Evolutionary conservation across 192 early-diverging fungal genomes (phyloP), one percentile per base, ranked within the genome.

Genomic region (Umbelopsis isabellina): DNA sequence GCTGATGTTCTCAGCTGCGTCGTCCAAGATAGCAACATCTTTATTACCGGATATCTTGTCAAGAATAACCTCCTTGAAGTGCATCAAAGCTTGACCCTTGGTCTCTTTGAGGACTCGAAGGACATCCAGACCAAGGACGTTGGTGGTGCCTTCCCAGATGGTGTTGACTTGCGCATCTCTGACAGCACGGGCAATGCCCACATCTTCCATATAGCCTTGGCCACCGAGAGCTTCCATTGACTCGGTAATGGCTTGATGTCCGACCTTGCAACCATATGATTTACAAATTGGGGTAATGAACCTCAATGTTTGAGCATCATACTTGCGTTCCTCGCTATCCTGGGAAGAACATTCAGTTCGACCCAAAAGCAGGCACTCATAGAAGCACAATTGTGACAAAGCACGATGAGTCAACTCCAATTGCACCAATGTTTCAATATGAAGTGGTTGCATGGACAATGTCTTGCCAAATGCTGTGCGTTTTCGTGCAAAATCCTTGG

Each of bases 141-240:
- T 91, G 0, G 90, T 85, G 0, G 91, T 91, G 7, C 91, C 91
- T 46, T 92, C 91, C 91, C 91, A 92, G 53, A 92, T 91, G 4
- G 82, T 76, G 69, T 88, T 87, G n/a, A 92, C 90, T 65, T 80
- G 71, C 0, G 87, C 77, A 68, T 92, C 88, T n/a, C 89, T 76
- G 64, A 90, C 71, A 0, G 78, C 71, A 11, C 82, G 74, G 3
- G 80, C 86, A 61, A 91, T 82, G 12, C 89, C 89, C 8, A 81
- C 81, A 48, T 91, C 89, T 71, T 92, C 91, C 81, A 92, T 91
- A 70, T 92, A 92, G 0, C 91, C 91, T 65, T 89, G 84, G 1
- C 91, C 91, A 48, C 91, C 91, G 25, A 87, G 72, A 30, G 88
- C 81, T 69, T 92, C 91, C 84, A 90, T 84, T 4, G 78, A 81